Percentiles rank a stretch among this genome's conserved stretches.
phyloP scores from a whole-genome alignment of 2,329 filamentous ascomycete species.

The Phoma herbarum region DNA sequence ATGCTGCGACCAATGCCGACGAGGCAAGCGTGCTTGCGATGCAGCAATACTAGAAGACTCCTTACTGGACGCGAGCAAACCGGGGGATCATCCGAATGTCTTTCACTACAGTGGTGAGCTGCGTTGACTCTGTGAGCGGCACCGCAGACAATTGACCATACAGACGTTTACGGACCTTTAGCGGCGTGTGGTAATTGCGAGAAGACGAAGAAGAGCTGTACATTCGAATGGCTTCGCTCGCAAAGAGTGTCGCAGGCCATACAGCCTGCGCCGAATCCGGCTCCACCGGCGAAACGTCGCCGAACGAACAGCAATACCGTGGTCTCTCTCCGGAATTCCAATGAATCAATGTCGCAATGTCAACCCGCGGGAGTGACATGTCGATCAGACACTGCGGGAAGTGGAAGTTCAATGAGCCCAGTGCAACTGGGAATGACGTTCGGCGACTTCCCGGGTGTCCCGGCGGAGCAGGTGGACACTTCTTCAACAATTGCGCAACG shows the following conservation, averaged over 20 bases:
- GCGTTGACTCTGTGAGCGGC: neutral
- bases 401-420: conserved; percentile 18
- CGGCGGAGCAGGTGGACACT: conserved; percentile 22
- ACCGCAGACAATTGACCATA: conserved; percentile 27
- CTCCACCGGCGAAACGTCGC: conserved; percentile 42
- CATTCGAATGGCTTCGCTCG: conserved; percentile 56
- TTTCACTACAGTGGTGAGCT: conserved; percentile 50
- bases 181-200: conserved; percentile 55
- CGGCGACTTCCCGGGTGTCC: conserved; percentile 39
- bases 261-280: conserved; percentile 28
- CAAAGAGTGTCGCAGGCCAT: conserved; percentile 45
- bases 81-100: conserved; percentile 34
- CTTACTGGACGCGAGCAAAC: conserved; percentile 37
- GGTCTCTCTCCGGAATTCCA: conserved; percentile 1
- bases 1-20: conserved; percentile 59
- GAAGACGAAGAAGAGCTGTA: conserved; percentile 56
- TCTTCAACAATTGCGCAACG: conserved; percentile 11
- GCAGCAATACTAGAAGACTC: conserved; percentile 50
- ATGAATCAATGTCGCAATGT: conserved; percentile 7
- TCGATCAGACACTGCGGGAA: conserved; percentile 14
- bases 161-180: conserved; percentile 48
- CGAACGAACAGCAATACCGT: conserved; percentile 35
- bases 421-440: conserved; percentile 39
- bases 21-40: conserved; percentile 58
- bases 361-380: conserved; percentile 6